These are phyloP conservation scores for Phialemoniopsis sp. DNA, from an alignment of 2,329 filamentous ascomycete genomes.

Conservation along the genomic window DNA sequence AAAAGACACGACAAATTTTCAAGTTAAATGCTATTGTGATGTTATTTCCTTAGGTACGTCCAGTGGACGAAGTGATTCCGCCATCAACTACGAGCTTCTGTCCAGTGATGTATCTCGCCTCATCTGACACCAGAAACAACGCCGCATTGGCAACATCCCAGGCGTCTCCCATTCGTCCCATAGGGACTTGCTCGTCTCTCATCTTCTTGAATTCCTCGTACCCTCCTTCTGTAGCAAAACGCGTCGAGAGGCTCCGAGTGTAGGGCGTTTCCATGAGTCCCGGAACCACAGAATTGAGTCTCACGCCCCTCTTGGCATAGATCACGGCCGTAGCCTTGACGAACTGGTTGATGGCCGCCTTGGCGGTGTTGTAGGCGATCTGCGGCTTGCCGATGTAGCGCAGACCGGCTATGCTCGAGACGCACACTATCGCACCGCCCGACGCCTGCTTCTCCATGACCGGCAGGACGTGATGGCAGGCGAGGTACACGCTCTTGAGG, in stretches of 20 bases:
- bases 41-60: conserved; percentile 6
- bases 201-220: conserved; percentile 45
- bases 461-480: conserved; percentile 46
- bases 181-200: conserved; percentile 52
- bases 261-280: conserved; percentile 55
- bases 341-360: conserved; percentile 47
- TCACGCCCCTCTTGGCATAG: conserved; percentile 39
- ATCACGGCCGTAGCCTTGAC: conserved; percentile 44
- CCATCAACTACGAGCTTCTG: conserved; percentile 46
- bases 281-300: conserved; percentile 51
- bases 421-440: conserved; percentile 38
- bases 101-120: conserved; percentile 58
- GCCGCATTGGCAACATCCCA: no score
- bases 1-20: no score
- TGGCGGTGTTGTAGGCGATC: conserved; percentile 48
- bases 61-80: conserved; percentile 34
- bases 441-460: conserved; percentile 45
- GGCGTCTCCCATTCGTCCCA: conserved; percentile 52
- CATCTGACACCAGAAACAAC: conserved; percentile 43
- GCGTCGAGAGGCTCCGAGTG: background rate
- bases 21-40: no score
- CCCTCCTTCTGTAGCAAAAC: conserved; percentile 13
- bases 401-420: conserved; percentile 46
- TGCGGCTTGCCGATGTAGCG: conserved; percentile 45
- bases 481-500: conserved; percentile 50